Conservation (phyloP, 1,139 yeast species). For the Debaryomyces sp. region DNA sequence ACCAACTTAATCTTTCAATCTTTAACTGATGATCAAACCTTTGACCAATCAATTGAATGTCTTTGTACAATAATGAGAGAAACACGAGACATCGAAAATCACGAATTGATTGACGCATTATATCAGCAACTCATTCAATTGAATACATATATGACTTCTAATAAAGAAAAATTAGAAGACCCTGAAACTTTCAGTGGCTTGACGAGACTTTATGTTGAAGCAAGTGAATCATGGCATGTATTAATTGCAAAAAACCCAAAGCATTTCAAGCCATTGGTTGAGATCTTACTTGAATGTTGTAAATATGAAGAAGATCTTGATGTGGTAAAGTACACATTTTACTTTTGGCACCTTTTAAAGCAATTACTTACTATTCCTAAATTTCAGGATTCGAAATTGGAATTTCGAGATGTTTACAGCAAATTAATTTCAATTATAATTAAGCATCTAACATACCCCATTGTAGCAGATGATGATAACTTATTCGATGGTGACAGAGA, state of each 20-base stretch:
- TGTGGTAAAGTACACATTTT: conserved; percentile 85
- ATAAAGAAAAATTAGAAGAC: conserved; percentile 53
- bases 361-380: conserved; percentile 68
- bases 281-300: conserved; percentile 63
- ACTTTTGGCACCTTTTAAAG: conserved; percentile 86
- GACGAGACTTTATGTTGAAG: conserved; percentile 82
- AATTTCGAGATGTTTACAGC: conserved; percentile 61
- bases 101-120: conserved; percentile 64
- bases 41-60: conserved; percentile 89
- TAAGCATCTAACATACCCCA: conserved; percentile 76
- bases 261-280: conserved; percentile 75
- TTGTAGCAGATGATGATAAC: conserved; percentile 38
- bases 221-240: conserved; percentile 96
- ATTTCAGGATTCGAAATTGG: conserved; percentile 60
- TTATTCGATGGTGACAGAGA: conserved; percentile 68
- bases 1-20: conserved; percentile 72
- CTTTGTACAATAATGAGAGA: conserved; percentile 77
- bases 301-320: conserved; percentile 80
- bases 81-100: conserved; percentile 72
- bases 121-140: conserved; percentile 68
- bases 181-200: conserved; percentile 72
- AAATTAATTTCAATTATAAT: conserved; percentile 70
- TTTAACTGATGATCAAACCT: conserved; percentile 62
- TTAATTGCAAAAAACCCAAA: conserved; percentile 74
- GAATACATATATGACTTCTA: conserved; percentile 46